Evolutionary conservation across 768 basidiomycete genomes (phyloP).

Genomic region (Leccinum subtestaceum): DNA sequence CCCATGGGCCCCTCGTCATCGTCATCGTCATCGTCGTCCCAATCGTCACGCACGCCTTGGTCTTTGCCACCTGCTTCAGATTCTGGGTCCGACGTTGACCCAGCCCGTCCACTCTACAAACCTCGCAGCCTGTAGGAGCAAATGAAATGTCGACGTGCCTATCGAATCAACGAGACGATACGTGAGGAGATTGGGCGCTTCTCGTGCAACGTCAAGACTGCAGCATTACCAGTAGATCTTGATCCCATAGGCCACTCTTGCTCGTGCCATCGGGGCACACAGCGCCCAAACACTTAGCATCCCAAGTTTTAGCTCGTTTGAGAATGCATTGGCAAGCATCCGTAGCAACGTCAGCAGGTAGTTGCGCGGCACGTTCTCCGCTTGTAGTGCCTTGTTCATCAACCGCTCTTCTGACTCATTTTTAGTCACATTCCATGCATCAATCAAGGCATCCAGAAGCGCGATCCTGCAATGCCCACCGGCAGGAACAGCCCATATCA

Average conservation of each 20-base stretch:
- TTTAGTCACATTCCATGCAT: slow-evolving; percentile 44
- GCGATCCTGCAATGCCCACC: slow-evolving; percentile 78
- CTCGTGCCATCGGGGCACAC: slow-evolving; percentile 10
- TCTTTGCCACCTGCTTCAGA: background rate
- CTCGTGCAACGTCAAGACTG: background rate
- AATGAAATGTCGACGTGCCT: background rate
- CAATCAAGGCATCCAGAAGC: slow-evolving; percentile 59
- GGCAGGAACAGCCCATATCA: slow-evolving; percentile 60
- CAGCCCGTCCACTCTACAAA: slow-evolving; percentile 3
- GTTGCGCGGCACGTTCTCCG: slow-evolving; percentile 41
- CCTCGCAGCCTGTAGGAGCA: background rate
- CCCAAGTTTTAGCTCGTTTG: slow-evolving; percentile 26
- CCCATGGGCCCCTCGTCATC: slow-evolving; percentile 18
- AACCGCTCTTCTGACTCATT: slow-evolving; percentile 37
- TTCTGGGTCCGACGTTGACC: background rate
- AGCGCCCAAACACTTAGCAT: background rate
- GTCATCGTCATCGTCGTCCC: slow-evolving; percentile 49
- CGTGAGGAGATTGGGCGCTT: slow-evolving; percentile 6
- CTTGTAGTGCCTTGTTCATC: slow-evolving; percentile 42
- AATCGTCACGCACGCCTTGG: slow-evolving; percentile 44
- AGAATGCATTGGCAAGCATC: slow-evolving; percentile 66
- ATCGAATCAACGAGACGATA: background rate
- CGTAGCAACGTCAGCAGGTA: slow-evolving; percentile 65
- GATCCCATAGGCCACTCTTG: slow-evolving; percentile 15
- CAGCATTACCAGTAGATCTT: slow-evolving; percentile 13